Base-by-base conservation (phyloP, 345 rosid species). In the Nephelium lappaceum region DNA sequence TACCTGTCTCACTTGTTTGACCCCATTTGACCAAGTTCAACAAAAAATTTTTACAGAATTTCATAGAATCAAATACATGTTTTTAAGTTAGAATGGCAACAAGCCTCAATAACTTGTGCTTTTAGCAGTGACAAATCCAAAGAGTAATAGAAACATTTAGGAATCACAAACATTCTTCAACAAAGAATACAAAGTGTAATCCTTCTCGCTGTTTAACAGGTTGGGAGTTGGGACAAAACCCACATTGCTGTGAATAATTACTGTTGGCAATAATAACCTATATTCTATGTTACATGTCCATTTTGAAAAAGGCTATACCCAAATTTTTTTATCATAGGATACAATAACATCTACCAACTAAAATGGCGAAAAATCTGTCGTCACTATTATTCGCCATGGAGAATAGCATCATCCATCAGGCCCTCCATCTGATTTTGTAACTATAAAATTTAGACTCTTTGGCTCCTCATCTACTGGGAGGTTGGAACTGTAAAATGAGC, bases 241-340 rank as follows among this genome's bases (percentile, higher is more conserved):
- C 77, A 7, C 27, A 15, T 74, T 74, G 45, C 70, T 43, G 60
- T 9, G 21, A 65, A 47, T 65, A 43, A 74, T 25, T 63, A 43
- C 27, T 1, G 69, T 25, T 45, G 47, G 47, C 43, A 75, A 65
- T 66, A 63, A 65, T 65, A 57, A 57, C 24, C 63, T 76, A 66
- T 49, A 65, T 55, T 49, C 72, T 75, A 75, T 39, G 25, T 43
- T 67, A 76, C 66, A 42, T 8, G 24, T 76, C 66, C 31, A 66
- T 53, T 58, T 12, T 45, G 5, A 11, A 1, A 5, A 21, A 25
- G 31, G 27, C 42, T 19, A 41, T 60, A 45, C 70, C 16, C 5
- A 38, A 18, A 58, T 41, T 18, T 27, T 75, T 47, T 19, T 75
- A 49, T n/a, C 15, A 1, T 21, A 76, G 63, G 9, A 69, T 76